Conservation (phyloP, 2,329 filamentous ascomycete species). For the Nemania diffusa region DNA sequence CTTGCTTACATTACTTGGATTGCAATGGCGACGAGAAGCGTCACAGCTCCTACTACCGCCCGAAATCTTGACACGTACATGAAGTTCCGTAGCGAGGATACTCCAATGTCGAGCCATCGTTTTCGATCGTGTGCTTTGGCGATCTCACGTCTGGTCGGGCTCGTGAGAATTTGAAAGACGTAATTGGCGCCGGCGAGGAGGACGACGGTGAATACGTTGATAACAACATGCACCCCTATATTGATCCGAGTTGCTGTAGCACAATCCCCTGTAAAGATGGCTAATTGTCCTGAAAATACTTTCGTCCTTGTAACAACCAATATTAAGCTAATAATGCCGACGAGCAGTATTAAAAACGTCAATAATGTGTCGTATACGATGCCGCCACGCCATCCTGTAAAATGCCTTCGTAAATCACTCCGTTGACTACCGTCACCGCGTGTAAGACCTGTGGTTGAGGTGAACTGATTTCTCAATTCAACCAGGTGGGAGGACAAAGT, state of each 20-base stretch:
- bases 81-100: constrained; percentile 64
- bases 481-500: constrained; percentile 51
- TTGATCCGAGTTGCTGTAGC: constrained; percentile 50
- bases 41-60: constrained; percentile 52
- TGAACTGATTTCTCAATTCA: constrained; percentile 51
- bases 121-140: constrained; percentile 57
- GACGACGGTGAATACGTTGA: constrained; percentile 57
- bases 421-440: constrained; percentile 45
- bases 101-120: constrained; percentile 64
- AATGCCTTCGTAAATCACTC: constrained; percentile 45
- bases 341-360: constrained; percentile 52
- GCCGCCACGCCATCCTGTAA: constrained; percentile 61
- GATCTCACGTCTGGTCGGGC: constrained; percentile 63
- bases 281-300: constrained; percentile 50
- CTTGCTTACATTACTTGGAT: constrained; percentile 62
- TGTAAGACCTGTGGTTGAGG: constrained; percentile 38
- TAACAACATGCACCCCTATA: constrained; percentile 56
- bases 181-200: constrained; percentile 64
- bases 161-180: constrained; percentile 63
- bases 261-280: constrained; percentile 55
- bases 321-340: constrained; percentile 54
- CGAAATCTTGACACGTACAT: constrained; percentile 55
- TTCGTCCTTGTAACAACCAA: constrained; percentile 51
- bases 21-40: constrained; percentile 56
- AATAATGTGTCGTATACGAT: constrained; percentile 57